Conservation (phyloP, 257 asterid species). For the Penstemon barbatus region DNA sequence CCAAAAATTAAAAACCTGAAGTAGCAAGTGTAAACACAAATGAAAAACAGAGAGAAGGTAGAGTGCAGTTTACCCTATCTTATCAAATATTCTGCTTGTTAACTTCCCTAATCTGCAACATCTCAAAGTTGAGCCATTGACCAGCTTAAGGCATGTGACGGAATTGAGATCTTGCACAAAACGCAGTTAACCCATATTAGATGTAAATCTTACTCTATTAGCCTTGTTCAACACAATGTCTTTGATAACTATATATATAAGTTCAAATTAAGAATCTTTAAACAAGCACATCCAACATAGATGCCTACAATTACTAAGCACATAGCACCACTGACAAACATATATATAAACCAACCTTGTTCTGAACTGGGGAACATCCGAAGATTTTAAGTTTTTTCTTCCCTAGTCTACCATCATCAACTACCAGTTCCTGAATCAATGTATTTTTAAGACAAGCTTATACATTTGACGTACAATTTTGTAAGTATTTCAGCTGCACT, state of each 20-base stretch:
- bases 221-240: too few species aligned
- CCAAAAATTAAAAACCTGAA: too few species aligned
- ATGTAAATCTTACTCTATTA: too few species aligned
- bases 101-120: too few species aligned
- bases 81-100: too few species aligned
- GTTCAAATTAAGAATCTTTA: background rate
- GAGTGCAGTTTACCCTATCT: too few species aligned
- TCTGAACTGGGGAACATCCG: constrained; percentile 6
- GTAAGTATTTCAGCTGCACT: constrained; percentile 19
- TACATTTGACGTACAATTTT: constrained; percentile 3
- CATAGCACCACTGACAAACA: background rate
- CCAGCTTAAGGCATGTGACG: too few species aligned
- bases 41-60: too few species aligned
- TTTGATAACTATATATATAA: background rate
- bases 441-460: background rate
- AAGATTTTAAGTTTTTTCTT: background rate
- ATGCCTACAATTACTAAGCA: background rate
- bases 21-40: too few species aligned
- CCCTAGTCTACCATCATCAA: constrained; percentile 3
- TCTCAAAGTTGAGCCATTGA: too few species aligned
- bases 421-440: background rate
- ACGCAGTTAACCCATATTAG: too few species aligned
- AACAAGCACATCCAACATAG: constrained; percentile 4
- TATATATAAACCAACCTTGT: background rate
- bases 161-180: too few species aligned